A percentile compares a stretch with the other conserved stretches of the same genome.
Evolutionary conservation across 2,329 filamentous ascomycete genomes (phyloP).

Genomic region (Colletotrichum aenigma): DNA sequence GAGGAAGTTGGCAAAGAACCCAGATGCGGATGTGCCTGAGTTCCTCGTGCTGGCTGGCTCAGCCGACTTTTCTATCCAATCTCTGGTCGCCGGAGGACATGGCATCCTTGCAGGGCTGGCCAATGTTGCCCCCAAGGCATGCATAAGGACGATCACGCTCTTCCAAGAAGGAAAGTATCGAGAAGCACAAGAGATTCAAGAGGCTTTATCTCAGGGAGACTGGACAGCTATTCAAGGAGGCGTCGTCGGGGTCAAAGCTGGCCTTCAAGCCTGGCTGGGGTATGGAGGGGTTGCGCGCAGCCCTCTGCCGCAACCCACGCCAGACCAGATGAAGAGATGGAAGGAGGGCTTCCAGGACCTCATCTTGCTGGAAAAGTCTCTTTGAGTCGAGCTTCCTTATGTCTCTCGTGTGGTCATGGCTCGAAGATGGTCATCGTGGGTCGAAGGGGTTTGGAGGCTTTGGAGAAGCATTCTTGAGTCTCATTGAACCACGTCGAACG

Average conservation of each 20-base stretch:
- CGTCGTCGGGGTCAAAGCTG: constrained; percentile 74
- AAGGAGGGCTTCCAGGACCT: constrained; percentile 61
- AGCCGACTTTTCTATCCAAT: constrained; percentile 74
- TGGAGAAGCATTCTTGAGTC: not conserved
- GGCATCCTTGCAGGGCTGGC: constrained; percentile 75
- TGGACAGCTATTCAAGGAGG: constrained; percentile 76
- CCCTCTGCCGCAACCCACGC: constrained; percentile 55
- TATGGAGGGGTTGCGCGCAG: constrained; percentile 63
- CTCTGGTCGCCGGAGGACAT: constrained; percentile 69
- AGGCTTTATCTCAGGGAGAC: constrained; percentile 69
- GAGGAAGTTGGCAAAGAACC: constrained; percentile 42
- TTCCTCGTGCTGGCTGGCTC: constrained; percentile 77
- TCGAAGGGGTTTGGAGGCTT: not conserved
- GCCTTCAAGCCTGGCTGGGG: constrained; percentile 67
- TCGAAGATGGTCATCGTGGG: not conserved
- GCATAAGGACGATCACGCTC: constrained; percentile 64
- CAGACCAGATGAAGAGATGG: constrained; percentile 54
- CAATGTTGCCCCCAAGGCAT: constrained; percentile 73
- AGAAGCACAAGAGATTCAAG: constrained; percentile 57
- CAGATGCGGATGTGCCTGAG: constrained; percentile 39
- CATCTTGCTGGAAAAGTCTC: constrained; percentile 53
- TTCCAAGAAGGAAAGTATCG: constrained; percentile 60
- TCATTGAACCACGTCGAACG: not conserved
- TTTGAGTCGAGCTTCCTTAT: constrained; percentile 30
- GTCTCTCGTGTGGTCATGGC: not conserved